phyloP scores from a whole-genome alignment of 2,329 filamentous ascomycete species.

The Eurotiales sp. region DNA sequence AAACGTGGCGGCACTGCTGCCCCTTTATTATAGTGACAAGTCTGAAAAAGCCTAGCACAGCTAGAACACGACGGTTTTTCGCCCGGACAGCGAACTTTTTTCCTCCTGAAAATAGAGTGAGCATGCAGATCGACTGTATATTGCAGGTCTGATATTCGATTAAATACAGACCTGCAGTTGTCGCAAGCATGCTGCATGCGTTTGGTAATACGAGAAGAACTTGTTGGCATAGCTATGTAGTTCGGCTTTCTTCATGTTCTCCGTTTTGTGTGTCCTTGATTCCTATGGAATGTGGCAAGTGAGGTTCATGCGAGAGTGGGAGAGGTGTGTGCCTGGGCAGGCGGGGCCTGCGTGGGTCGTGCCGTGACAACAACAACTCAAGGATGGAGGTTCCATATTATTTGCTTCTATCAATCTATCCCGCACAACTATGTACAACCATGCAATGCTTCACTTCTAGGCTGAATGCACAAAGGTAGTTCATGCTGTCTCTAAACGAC shows the following conservation, averaged over 20 bases:
- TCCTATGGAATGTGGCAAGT: not conserved
- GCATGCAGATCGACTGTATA: too few species aligned
- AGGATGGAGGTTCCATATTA: too few species aligned
- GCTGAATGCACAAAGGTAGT: too few species aligned
- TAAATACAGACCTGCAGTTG: conserved; percentile 18
- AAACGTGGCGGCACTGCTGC: not conserved
- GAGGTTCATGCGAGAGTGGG: not conserved
- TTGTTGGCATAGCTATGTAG: conserved; percentile 1
- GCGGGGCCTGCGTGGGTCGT: too few species aligned
- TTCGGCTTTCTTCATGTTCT: not conserved
- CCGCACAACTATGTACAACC: too few species aligned
- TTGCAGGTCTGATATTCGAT: not conserved
- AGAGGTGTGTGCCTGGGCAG: too few species aligned
- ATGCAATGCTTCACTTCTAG: too few species aligned
- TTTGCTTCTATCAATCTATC: too few species aligned
- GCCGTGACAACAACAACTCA: too few species aligned
- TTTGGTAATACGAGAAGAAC: conserved; percentile 7
- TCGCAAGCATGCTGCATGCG: conserved; percentile 15
- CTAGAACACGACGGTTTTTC: conserved; percentile 21
- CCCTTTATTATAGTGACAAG: conserved; percentile 16
- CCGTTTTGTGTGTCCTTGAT: not conserved
- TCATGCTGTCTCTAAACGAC: too few species aligned
- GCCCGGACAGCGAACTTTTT: conserved; percentile 23
- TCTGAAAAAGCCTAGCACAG: conserved; percentile 19
- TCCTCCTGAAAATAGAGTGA: conserved; percentile 13